Evolutionary conservation across 2,329 filamentous ascomycete species (phyloP).

Genomic region (Dothistroma pini): DNA sequence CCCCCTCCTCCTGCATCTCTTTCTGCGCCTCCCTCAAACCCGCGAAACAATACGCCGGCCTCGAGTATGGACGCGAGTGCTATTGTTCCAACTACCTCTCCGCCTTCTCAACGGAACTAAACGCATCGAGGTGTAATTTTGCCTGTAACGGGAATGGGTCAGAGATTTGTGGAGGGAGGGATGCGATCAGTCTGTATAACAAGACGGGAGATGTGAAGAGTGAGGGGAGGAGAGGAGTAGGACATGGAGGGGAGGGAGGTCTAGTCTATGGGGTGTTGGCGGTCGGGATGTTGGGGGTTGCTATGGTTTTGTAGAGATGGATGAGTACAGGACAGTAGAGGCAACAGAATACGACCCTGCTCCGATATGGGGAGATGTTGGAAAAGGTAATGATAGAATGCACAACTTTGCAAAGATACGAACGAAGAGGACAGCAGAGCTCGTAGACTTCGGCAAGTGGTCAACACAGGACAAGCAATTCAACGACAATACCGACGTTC

Average conservation of each 20-base stretch:
- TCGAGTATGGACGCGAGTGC: conserved; percentile 58
- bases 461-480: not conserved
- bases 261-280: not conserved
- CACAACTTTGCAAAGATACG: no score
- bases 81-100: conserved; percentile 56
- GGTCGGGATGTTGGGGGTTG: conserved; percentile 2
- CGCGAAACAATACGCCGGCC: conserved; percentile 46
- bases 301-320: conserved; percentile 1
- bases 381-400: no score
- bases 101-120: conserved; percentile 45
- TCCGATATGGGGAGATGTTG: no score
- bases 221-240: conserved; percentile 16
- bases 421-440: no score
- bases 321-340: no score
- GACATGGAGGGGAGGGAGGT: not conserved
- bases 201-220: conserved; percentile 23
- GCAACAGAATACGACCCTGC: no score
- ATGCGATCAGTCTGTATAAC: conserved; percentile 37
- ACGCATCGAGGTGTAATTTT: conserved; percentile 48
- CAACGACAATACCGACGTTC: not conserved
- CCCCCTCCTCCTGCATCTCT: conserved; percentile 49
- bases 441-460: not conserved
- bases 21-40: conserved; percentile 44
- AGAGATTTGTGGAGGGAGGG: conserved; percentile 53
- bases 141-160: conserved; percentile 53